Base-by-base conservation (phyloP, 1,284 basidiomycete species). In the Cutaneotrichosporon cavernicola region DNA sequence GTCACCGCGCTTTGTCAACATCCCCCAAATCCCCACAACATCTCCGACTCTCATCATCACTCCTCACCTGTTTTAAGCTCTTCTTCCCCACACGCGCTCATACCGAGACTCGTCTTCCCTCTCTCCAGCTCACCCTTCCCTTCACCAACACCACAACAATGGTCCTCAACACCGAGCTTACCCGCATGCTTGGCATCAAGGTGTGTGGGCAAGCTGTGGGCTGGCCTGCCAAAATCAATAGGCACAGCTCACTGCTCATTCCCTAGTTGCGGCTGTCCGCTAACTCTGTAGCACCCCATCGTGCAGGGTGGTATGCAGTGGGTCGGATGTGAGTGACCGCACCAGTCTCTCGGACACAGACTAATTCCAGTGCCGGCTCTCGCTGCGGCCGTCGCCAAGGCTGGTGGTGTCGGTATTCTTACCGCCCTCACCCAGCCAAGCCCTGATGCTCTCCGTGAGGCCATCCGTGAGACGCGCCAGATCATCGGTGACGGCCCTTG, bases 371-470 rank as follows among this genome's bases (percentile, higher is more conserved):
- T 53, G 34, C 50, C 58, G 13, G 13, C 2, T 0, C 47, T 69
- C 18, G 70, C 65, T 13, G 87, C 90, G 14, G 92, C 91, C 0
- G 89, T 95, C 4, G 91, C 90, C 21, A 87, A 92, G 64, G 92
- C 90, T 0, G 94, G 94, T 7, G 93, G 89, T 26, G 83, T 96
- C 26, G 92, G 92, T 81, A 86, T 97, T 65, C 82, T 97, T 61
- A 97, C 94, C 2, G 94, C 92, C 1, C 84, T 85, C n/a, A 75
- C 93, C 0, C 92, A 97, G 76, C 92, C 94, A 0, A 86, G 82
- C 46, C 94, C 94, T 0, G 89, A 90, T 2, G 90, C 90, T 1
- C 84, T 96, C 38, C 86, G 91, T n/a, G 76, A 82, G 18, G 93
- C 90, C n/a, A 95, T 97, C 69, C 85, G 86, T 49, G 87, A 94